Conservation (phyloP, 192 early-diverging fungal genomes). For the Podila epigama region DNA sequence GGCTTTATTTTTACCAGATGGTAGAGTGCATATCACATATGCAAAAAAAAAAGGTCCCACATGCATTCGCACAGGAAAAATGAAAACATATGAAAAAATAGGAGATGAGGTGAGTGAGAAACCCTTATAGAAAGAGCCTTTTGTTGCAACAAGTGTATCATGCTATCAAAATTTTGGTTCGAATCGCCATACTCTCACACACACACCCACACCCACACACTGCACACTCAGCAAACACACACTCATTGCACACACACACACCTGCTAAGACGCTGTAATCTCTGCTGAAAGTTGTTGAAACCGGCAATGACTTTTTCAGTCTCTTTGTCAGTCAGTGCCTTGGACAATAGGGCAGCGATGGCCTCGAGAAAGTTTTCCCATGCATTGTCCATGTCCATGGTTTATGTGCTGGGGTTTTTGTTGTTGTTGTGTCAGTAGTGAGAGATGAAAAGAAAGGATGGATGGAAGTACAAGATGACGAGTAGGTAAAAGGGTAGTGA, state of each 20-base stretch:
- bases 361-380: conserved; percentile 65
- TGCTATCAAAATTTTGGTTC: not conserved
- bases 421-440: too few relatives aligned
- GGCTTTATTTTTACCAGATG: too few relatives aligned
- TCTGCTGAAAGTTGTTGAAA: conserved; percentile 64
- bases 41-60: too few relatives aligned
- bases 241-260: too few relatives aligned
- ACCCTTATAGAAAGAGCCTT: not conserved
- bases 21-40: too few relatives aligned
- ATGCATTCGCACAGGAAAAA: too few relatives aligned
- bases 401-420: conserved; percentile 8
- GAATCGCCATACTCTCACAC: too few relatives aligned
- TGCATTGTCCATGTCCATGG: conserved; percentile 17
- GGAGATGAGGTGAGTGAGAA: not conserved
- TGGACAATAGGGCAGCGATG: conserved; percentile 61
- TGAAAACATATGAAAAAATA: not conserved
- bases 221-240: too few relatives aligned
- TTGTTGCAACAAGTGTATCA: not conserved
- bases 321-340: conserved; percentile 66
- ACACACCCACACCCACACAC: too few relatives aligned
- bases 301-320: conserved; percentile 61
- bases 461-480: too few relatives aligned
- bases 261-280: conserved; percentile 63
- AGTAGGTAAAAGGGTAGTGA: too few relatives aligned
- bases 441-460: too few relatives aligned